phyloP scores from a whole-genome alignment of 352 stramenopile species.

The Phytophthora ramorum region DNA sequence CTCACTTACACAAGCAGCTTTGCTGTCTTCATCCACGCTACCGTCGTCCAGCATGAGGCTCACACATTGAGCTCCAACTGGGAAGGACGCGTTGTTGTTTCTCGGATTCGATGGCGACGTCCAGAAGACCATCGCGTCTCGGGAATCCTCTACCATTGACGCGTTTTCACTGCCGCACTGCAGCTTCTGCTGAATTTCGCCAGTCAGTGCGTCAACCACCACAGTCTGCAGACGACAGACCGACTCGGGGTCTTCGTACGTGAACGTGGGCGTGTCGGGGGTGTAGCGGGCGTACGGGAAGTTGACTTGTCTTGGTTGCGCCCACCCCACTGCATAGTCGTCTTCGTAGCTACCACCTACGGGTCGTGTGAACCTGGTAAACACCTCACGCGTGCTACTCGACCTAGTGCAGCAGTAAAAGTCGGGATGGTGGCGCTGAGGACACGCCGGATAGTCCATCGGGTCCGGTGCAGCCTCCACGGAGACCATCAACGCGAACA shows the following conservation, averaged over 20 bases:
- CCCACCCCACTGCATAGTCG: slow-evolving; percentile 36
- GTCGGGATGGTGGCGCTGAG: slow-evolving; percentile 38
- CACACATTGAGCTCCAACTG: slow-evolving; percentile 42
- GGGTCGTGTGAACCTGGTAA: slow-evolving; percentile 42
- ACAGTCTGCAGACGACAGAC: slow-evolving; percentile 34
- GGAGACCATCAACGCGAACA: slow-evolving; percentile 9
- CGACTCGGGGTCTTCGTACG: slow-evolving; percentile 33
- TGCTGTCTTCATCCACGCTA: slow-evolving; percentile 22
- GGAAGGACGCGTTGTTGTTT: slow-evolving; percentile 65
- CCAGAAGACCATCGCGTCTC: slow-evolving; percentile 47
- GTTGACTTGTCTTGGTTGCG: slow-evolving; percentile 35
- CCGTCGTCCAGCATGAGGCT: slow-evolving; percentile 37
- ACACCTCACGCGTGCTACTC: slow-evolving; percentile 32
- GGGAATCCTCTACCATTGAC: slow-evolving; percentile 36
- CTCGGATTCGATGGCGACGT: slow-evolving; percentile 46
- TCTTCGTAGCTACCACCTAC: slow-evolving; percentile 36
- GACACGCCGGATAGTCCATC: slow-evolving; percentile 39
- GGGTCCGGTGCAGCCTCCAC: slow-evolving; percentile 13
- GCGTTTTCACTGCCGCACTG: slow-evolving; percentile 43
- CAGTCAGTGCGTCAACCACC: slow-evolving; percentile 23
- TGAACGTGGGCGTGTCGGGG: slow-evolving; percentile 38
- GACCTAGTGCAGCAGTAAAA: slow-evolving; percentile 48
- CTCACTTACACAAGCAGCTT: slow-evolving; percentile 18
- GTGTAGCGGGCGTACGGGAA: slow-evolving; percentile 41
- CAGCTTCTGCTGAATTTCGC: slow-evolving; percentile 29